Evolutionary conservation across 805 yeast species (phyloP).

Genomic region (Suhomyces tanzawaensis): DNA sequence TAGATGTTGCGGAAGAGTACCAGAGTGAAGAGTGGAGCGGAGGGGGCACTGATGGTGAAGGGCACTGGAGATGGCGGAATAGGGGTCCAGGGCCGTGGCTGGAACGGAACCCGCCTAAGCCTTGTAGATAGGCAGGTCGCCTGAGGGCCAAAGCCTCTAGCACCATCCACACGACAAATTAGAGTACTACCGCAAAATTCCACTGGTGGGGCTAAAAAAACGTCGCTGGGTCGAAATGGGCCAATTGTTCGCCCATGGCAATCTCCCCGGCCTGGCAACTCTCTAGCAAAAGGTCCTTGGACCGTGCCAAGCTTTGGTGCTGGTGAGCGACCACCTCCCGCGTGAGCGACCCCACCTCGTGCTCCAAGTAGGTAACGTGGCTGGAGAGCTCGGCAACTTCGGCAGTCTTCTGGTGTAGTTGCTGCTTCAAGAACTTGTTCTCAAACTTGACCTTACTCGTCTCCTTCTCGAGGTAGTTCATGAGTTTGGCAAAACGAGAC

Average conservation of each 20-base stretch:
- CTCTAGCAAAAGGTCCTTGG: conserved; percentile 3
- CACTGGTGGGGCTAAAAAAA: not conserved
- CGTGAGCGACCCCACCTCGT: conserved; percentile 12
- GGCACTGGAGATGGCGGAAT: too few species aligned
- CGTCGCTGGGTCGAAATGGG: not conserved
- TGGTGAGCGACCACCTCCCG: conserved; percentile 1
- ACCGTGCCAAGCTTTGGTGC: not conserved
- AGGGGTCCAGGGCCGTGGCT: too few species aligned
- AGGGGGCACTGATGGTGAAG: too few species aligned
- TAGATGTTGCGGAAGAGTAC: too few species aligned
- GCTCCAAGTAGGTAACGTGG: conserved; percentile 24
- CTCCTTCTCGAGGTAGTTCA: conserved; percentile 33
- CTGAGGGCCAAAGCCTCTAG: too few species aligned
- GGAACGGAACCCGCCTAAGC: too few species aligned
- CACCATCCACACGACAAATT: too few species aligned
- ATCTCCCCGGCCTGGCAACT: conserved; percentile 9
- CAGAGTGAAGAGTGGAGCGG: too few species aligned
- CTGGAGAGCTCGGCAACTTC: conserved; percentile 22
- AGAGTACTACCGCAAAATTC: too few species aligned
- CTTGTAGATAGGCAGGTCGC: too few species aligned
- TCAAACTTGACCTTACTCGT: conserved; percentile 30
- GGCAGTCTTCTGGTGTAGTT: conserved; percentile 15
- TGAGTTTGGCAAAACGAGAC: conserved; percentile 20
- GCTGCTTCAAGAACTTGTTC: conserved; percentile 29
- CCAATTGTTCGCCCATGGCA: conserved; percentile 1